Conservation (phyloP, 192 early-diverging fungal species). For the Coemansia sp. region DNA sequence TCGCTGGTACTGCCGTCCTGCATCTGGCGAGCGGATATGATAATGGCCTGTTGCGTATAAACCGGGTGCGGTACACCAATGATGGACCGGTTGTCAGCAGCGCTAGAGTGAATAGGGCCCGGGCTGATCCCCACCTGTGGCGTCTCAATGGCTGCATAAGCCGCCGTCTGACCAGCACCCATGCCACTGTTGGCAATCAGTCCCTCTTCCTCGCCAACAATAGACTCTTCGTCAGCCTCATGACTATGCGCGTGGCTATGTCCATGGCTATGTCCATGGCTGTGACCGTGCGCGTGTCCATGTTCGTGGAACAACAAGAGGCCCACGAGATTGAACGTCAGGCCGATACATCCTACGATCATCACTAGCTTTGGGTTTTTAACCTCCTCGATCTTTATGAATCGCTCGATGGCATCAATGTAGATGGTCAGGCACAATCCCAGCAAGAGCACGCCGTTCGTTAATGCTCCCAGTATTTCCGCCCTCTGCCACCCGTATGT, state of each 20-base stretch:
- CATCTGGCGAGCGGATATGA: conserved; percentile 54
- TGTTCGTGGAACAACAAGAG: conserved; percentile 82
- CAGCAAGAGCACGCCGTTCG: conserved; percentile 90
- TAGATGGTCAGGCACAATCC: conserved; percentile 91
- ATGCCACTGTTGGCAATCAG: conserved; percentile 23
- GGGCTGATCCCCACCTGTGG: not conserved
- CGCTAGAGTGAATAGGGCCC: conserved; percentile 28
- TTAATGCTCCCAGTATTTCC: conserved; percentile 90
- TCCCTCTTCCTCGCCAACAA: conserved; percentile 36
- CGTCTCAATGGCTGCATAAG: conserved; percentile 34
- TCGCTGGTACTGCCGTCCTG: conserved; percentile 19
- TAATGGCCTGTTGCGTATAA: conserved; percentile 59
- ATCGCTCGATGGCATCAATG: conserved; percentile 85
- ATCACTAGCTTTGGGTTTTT: conserved; percentile 75
- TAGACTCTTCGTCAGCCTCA: conserved; percentile 42
- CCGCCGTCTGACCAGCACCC: not conserved
- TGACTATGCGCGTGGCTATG: conserved; percentile 36
- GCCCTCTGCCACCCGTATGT: conserved; percentile 93
- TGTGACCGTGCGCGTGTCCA: conserved; percentile 65
- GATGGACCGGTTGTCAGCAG: conserved; percentile 52
- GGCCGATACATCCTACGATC: conserved; percentile 77
- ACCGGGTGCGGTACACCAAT: conserved; percentile 61
- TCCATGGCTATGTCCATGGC: conserved; percentile 46
- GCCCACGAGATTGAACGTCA: conserved; percentile 79
- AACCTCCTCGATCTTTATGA: conserved; percentile 71